phyloP scores from a whole-genome alignment of 805 yeast genomes.

The Yamadazyma scolyti region DNA sequence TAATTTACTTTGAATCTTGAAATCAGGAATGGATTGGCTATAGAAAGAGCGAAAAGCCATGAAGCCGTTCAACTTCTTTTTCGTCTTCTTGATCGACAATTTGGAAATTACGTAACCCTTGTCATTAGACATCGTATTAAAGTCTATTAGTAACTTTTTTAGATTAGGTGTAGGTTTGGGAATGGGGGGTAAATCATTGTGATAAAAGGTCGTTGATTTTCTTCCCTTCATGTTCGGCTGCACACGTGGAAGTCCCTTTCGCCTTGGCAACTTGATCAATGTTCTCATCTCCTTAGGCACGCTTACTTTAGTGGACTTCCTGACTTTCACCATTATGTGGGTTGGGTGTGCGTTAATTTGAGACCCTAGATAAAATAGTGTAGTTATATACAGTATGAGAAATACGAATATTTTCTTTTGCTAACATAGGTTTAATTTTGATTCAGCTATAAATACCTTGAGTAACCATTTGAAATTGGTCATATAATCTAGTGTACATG shows the following conservation, averaged over 20 bases:
- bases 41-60: constrained; percentile 28
- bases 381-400: too few species aligned
- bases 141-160: constrained; percentile 4
- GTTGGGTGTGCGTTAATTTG: too few species aligned
- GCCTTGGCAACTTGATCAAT: too few species aligned
- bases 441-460: constrained; percentile 74
- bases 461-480: constrained; percentile 89
- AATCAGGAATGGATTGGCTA: constrained; percentile 17
- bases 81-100: constrained; percentile 4
- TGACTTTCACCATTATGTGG: too few species aligned
- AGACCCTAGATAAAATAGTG: too few species aligned
- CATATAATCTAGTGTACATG: constrained; percentile 86
- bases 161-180: constrained; percentile 6
- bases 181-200: constrained; percentile 7
- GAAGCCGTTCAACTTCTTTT: constrained; percentile 22
- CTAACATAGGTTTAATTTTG: too few species aligned
- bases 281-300: too few species aligned
- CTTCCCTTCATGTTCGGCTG: too few species aligned
- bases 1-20: constrained; percentile 18
- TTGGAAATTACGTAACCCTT: constrained; percentile 6
- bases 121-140: constrained; percentile 3
- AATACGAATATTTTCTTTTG: too few species aligned
- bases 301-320: too few species aligned
- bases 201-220: too few species aligned
- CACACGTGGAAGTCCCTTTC: too few species aligned